Percentiles rank a stretch among this genome's conserved stretches.
These are phyloP conservation scores for Niebla homalea DNA, from an alignment of 495 filamentous ascomycete species.

Conservation along the genomic window DNA sequence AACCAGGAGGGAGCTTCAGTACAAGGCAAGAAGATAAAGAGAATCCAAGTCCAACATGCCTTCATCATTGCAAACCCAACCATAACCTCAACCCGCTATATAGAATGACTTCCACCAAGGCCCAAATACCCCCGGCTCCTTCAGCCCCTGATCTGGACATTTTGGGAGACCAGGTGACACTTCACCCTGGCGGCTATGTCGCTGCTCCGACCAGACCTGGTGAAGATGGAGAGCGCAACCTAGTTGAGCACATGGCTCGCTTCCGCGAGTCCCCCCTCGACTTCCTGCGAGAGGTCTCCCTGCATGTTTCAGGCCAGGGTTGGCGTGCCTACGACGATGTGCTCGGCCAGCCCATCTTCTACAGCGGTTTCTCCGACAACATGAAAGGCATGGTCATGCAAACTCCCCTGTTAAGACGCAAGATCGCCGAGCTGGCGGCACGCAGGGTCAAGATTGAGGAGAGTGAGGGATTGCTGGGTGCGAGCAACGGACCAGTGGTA, in stretches of 20 bases:
- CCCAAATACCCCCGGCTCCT: constrained; percentile 13
- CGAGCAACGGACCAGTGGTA: constrained; percentile 16
- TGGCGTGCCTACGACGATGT: constrained; percentile 89
- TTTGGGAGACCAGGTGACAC: constrained; percentile 60
- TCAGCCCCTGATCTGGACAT: constrained; percentile 76
- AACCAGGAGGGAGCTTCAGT: no score
- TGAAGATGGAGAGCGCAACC: constrained; percentile 48
- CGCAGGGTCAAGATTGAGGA: constrained; percentile 61
- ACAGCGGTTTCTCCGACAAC: constrained; percentile 76
- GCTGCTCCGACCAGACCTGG: constrained; percentile 28
- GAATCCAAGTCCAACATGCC: no score
- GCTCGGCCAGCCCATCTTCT: constrained; percentile 87
- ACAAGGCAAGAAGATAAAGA: no score
- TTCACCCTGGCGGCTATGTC: constrained; percentile 66
- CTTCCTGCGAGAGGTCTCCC: constrained; percentile 82
- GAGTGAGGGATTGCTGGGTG: constrained; percentile 53
- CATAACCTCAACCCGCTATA: no score
- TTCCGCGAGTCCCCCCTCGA: constrained; percentile 61
- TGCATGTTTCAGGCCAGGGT: constrained; percentile 79
- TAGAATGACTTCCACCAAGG: constrained; percentile 9
- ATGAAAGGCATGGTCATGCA: constrained; percentile 67
- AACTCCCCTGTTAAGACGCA: constrained; percentile 58
- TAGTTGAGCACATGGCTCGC: constrained; percentile 70
- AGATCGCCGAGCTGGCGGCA: constrained; percentile 65
- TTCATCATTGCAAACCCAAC: no score